Percentiles rank a stretch among this genome's conserved stretches.
Conservation (phyloP, 1,284 basidiomycete species). For the Volvariella volvacea region DNA sequence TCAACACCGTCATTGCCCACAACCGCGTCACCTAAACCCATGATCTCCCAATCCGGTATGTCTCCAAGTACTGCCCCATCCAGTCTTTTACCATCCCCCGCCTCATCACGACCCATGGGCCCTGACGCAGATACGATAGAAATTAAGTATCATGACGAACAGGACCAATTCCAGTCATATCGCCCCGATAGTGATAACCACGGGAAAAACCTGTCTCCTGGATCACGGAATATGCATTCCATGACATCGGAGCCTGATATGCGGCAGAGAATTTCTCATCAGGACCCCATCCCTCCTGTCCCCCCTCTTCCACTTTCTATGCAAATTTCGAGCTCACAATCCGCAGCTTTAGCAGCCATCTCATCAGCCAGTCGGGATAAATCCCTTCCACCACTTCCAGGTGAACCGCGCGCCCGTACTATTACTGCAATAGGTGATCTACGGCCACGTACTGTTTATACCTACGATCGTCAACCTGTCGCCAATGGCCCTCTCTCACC, state of each 20-base stretch:
- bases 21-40: conserved; percentile 46
- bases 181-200: conserved; percentile 24
- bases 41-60: conserved; percentile 44
- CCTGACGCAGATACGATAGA: conserved; percentile 49
- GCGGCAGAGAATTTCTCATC: conserved; percentile 37
- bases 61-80: conserved; percentile 68
- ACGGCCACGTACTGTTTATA: conserved; percentile 62
- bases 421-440: conserved; percentile 30
- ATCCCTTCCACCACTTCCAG: conserved; percentile 68
- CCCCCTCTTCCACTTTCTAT: conserved; percentile 21
- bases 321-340: conserved; percentile 19
- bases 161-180: conserved; percentile 20
- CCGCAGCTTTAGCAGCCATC: conserved; percentile 20
- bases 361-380: conserved; percentile 55
- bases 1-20: conserved; percentile 65
- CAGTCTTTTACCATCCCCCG: conserved; percentile 65
- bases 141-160: conserved; percentile 34
- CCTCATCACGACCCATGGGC: conserved; percentile 56
- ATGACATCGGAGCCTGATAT: conserved; percentile 55
- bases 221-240: conserved; percentile 37
- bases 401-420: conserved; percentile 40
- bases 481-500: conserved; percentile 32
- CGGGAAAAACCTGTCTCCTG: conserved; percentile 22
- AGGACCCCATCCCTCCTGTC: conserved; percentile 17
- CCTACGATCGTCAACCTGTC: conserved; percentile 46